A percentile compares a stretch with the other conserved stretches of the same genome.
These are phyloP conservation scores for Leishmania braziliensis DNA, from an alignment of 208 protist species.

Conservation along the genomic window DNA sequence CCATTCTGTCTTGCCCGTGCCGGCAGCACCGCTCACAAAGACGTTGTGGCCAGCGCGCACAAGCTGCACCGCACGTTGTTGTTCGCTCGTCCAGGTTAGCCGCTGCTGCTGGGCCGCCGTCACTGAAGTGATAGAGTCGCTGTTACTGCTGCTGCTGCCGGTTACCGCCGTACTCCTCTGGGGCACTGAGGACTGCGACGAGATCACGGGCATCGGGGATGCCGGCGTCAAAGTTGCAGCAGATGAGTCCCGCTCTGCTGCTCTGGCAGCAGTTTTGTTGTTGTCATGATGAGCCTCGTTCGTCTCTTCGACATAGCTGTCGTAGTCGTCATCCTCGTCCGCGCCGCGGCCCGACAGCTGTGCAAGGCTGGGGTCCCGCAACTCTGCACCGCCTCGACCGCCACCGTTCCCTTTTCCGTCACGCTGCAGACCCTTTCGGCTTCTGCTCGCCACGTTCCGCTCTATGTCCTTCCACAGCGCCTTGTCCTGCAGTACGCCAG, in stretches of 20 bases:
- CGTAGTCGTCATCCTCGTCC: constrained; percentile 10
- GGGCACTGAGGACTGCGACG: background rate
- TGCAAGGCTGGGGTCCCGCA: constrained; percentile 19
- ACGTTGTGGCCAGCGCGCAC: constrained; percentile 57
- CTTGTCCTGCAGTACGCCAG: constrained; percentile 56
- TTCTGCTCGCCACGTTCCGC: constrained; percentile 54
- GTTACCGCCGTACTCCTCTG: background rate
- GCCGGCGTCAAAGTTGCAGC: background rate
- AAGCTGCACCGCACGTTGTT: constrained; percentile 45
- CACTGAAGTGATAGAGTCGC: background rate
- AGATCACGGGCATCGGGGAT: background rate
- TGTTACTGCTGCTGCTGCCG: background rate
- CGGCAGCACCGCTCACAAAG: constrained; percentile 78
- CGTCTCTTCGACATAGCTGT: background rate
- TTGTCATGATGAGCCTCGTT: background rate
- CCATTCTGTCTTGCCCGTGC: constrained; percentile 86
- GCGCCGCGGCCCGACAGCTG: constrained; percentile 4
- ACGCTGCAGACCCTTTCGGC: background rate
- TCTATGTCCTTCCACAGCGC: constrained; percentile 62
- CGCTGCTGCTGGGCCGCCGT: background rate
- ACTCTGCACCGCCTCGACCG: background rate
- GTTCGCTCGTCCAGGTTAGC: constrained; percentile 47
- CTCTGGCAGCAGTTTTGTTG: background rate
- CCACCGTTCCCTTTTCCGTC: constrained; percentile 2
- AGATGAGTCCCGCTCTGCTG: background rate